Conservation (phyloP, 169 alveolate genomes). For the Plasmodium falciparum region DNA sequence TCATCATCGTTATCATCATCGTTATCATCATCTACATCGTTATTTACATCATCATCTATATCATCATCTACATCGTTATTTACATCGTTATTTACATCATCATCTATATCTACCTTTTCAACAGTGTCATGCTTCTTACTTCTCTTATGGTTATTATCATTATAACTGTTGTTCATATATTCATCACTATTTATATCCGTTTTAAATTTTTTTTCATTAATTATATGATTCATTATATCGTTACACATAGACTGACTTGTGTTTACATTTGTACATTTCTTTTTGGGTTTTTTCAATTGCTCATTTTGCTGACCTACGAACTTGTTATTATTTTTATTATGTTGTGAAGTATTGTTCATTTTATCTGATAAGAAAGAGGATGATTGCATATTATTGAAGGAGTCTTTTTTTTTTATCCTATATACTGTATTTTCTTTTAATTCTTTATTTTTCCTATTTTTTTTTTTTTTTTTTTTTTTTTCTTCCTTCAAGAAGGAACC, state of each 20-base stretch:
- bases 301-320: neutral
- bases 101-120: neutral
- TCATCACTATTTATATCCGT: neutral
- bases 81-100: neutral
- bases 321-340: neutral
- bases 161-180: neutral
- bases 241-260: neutral
- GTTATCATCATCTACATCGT: neutral
- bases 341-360: neutral
- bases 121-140: neutral
- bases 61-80: neutral
- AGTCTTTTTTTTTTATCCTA: neutral
- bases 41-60: neutral
- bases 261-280: neutral
- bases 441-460: neutral
- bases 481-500: slow-evolving; percentile 23
- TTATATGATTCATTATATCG: neutral
- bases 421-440: neutral
- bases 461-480: neutral
- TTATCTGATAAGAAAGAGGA: no score
- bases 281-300: neutral
- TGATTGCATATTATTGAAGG: no score
- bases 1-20: no score
- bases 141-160: neutral
- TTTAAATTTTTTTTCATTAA: neutral